Base-by-base conservation (phyloP, 2,329 filamentous ascomycete genomes). In the Knoxdaviesia capensis region DNA sequence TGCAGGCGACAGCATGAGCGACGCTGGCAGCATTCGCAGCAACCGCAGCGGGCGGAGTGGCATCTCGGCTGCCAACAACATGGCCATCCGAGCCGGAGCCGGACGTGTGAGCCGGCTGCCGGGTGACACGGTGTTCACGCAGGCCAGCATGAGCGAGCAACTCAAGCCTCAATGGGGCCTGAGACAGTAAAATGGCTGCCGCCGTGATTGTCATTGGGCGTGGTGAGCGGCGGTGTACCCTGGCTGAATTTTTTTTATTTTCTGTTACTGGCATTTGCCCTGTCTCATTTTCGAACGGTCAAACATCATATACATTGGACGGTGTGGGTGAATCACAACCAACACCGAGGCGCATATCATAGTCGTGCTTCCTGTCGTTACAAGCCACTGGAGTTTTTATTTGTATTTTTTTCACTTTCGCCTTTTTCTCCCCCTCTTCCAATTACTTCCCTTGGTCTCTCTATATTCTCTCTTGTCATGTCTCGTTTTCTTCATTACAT, bases 51-150 rank as follows among this genome's bases (percentile, higher is more conserved):
- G 79, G 59, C 71, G 75, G 40, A 84, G 77, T 37, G 85, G 81
- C 41, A 77, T 93, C 51, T 92, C 84, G 5, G 67, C 74, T 4
- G 61, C 69, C 41, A 73, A 86, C 53, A 62, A 74, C 41, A 65
- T 75, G 46, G 80, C 83, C 51, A 77, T 94, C 51, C 81, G 86
- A 48, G 71, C 64, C 44, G 87, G 87, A 48, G 86, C 85, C 38
- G 88, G 92, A 53, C 81, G 87, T 47, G 74, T 94, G 48, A 90
- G 83, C 55, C 77, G 82, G 40, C 70, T 94, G 46, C 86, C 87
- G 0, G 77, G 75, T 44, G 84, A 87, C 50, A 72, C 78, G 37
- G 83, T 93, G 44, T 87, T 86, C 48, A 86, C 83, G 4, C 69
- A 68, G 52, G 72, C 80, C 33, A 74, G 84, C 44, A 59, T 88